phyloP scores from a whole-genome alignment of 768 basidiomycete species.

The Macrolepiota fuliginosa region DNA sequence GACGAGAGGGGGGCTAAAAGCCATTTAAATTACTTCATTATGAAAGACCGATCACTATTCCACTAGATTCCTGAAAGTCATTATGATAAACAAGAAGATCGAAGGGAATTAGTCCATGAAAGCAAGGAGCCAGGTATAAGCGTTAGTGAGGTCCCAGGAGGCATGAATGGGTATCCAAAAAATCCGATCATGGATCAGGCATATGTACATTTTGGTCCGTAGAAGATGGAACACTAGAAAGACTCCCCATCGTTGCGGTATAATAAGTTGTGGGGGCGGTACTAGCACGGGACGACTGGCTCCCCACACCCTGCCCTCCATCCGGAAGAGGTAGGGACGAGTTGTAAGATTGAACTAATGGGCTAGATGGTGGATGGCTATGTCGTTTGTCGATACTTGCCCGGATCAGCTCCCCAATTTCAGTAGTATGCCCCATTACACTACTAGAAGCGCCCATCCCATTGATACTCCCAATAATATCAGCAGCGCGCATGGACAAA shows the following conservation, averaged over 20 bases:
- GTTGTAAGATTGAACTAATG: neutral
- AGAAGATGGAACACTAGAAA: constrained; percentile 8
- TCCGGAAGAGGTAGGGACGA: neutral
- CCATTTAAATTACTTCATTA: neutral
- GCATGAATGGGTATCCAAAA: neutral
- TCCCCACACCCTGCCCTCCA: constrained; percentile 6
- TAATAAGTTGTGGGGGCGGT: constrained; percentile 14
- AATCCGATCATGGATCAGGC: neutral
- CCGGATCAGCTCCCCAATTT: constrained; percentile 20
- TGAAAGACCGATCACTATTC: neutral
- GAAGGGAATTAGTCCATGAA: neutral
- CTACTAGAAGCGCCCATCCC: neutral
- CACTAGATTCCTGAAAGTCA: neutral
- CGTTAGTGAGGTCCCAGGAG: neutral
- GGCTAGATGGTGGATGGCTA: neutral
- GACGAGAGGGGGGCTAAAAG: neutral
- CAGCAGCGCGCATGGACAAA: constrained; percentile 10
- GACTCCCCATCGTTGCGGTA: constrained; percentile 15
- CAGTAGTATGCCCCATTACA: constrained; percentile 13
- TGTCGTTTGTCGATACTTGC: constrained; percentile 8
- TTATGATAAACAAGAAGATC: neutral
- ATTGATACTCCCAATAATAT: constrained; percentile 9
- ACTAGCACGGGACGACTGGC: constrained; percentile 9
- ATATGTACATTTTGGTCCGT: neutral
- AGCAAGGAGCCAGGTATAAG: neutral